Evolutionary conservation across 208 protist genomes (phyloP).

Genomic region (Trichomonas tenax): DNA sequence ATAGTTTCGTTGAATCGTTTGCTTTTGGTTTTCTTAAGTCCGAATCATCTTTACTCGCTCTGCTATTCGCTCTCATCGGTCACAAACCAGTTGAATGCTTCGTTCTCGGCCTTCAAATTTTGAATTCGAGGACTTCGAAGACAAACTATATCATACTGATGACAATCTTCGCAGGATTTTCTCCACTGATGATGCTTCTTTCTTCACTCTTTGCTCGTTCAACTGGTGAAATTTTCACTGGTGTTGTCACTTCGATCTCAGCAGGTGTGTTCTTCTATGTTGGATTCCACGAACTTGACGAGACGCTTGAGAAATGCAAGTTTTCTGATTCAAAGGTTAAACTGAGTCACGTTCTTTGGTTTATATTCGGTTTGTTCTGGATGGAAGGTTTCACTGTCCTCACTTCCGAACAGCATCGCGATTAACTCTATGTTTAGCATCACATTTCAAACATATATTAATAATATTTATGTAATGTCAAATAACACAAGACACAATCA

Average conservation of each 20-base stretch:
- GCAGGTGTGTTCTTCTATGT: neutral
- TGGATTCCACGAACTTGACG: neutral
- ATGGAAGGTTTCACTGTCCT: neutral
- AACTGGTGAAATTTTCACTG: neutral
- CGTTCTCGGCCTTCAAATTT: neutral
- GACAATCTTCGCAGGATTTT: neutral
- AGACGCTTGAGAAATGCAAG: neutral
- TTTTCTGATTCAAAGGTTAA: neutral
- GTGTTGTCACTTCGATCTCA: neutral
- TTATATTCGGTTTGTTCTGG: neutral
- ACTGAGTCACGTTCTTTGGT: neutral
- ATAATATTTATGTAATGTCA: too few species aligned
- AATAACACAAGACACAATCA: too few species aligned
- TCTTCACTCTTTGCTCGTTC: neutral
- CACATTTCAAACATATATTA: too few species aligned
- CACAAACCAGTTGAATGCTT: slow-evolving; percentile 12
- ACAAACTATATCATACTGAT: neutral
- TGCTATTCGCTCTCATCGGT: neutral
- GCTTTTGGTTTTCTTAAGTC: neutral
- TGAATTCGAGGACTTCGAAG: neutral
- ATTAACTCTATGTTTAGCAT: too few species aligned
- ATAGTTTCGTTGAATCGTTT: neutral
- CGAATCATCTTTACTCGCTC: neutral
- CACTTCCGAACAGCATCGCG: too few species aligned
- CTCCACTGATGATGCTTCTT: neutral